Base-by-base conservation (phyloP, 148 eudicot genomes). In the Fallopia convolvulus region DNA sequence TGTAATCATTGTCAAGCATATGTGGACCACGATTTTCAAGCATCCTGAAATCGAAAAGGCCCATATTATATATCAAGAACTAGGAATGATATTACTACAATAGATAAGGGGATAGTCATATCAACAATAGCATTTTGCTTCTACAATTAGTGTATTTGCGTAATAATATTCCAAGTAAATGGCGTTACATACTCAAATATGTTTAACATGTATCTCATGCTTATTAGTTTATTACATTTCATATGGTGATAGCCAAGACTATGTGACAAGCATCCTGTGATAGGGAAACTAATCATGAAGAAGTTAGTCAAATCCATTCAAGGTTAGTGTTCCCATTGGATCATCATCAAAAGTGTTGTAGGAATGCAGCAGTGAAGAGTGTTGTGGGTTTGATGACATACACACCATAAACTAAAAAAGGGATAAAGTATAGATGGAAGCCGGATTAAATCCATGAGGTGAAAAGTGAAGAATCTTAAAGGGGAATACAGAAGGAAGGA, bases 21-120 rank as follows among this genome's bases (percentile, higher is more conserved):
- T 96, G 99, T 2, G 97, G 97, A 80, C 87, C 97, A 76, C 98
- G 99, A 82, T 96, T 96, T 85, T 93, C 99, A 75, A 96, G 84
- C 98, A 96, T 96, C 99, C 99, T 96, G 89, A 82, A 83, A 80
- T 17, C 17, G 21, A 58, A 41, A 8, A 36, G 53, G 30, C 52
- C 7, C 53, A 76, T 6, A 77, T 26, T 50, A 44, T 47, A 44
- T 42, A 76, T 5, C 55, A 76, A 52, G 53, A 21, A 26, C 68
- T n/a, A 32, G 17, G n/a, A 68, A 41, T 47, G 5, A 46, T 32
- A 72, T 42, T 26, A 76, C 21, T 21, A 21, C 65, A 58, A 21
- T 58, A 58, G 3, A 20, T 9, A 58, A 58, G 30, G 72, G 8
- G 10, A 66, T 6, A 15, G 42, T 68, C 17, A 68, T 3, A 30